phyloP scores from a whole-genome alignment of 805 yeast genomes.

The Myxozyma mucilagina region DNA sequence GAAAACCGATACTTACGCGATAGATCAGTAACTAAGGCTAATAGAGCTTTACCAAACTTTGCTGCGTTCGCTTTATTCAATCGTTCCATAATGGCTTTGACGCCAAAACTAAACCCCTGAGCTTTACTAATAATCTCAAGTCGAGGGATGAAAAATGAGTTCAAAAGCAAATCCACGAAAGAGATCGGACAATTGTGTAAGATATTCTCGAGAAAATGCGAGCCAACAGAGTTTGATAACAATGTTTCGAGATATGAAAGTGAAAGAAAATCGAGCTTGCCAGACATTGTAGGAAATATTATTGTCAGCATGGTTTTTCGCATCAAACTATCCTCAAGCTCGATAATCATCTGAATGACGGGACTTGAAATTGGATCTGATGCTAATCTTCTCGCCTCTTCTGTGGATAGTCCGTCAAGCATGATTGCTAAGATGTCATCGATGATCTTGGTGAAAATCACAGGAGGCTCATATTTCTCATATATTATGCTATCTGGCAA shows the following conservation, averaged over 20 bases:
- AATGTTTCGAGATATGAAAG: constrained; percentile 73
- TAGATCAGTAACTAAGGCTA: constrained; percentile 12
- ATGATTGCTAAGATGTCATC: constrained; percentile 50
- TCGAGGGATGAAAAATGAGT: constrained; percentile 70
- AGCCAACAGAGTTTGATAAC: constrained; percentile 85
- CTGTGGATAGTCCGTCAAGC: constrained; percentile 42
- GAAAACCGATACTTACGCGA: constrained; percentile 10
- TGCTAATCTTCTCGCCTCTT: constrained; percentile 67
- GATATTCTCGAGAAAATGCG: constrained; percentile 80
- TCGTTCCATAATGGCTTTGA: constrained; percentile 67
- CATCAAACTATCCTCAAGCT: constrained; percentile 78
- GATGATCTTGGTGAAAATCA: constrained; percentile 48
- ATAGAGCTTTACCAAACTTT: constrained; percentile 1
- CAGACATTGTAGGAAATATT: constrained; percentile 18
- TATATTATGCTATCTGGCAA: not conserved
- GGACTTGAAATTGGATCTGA: constrained; percentile 85
- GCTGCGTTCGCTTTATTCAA: constrained; percentile 2
- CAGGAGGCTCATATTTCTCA: constrained; percentile 13
- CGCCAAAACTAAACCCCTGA: constrained; percentile 79
- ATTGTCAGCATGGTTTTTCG: constrained; percentile 10
- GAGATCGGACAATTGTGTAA: constrained; percentile 65
- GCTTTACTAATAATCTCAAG: constrained; percentile 72
- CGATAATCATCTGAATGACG: constrained; percentile 73
- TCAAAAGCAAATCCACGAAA: constrained; percentile 69
- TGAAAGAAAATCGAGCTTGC: constrained; percentile 33